These are phyloP conservation scores for Chamaecrista fasciculata DNA, from an alignment of 306 rosid species.

Conservation along the genomic window DNA sequence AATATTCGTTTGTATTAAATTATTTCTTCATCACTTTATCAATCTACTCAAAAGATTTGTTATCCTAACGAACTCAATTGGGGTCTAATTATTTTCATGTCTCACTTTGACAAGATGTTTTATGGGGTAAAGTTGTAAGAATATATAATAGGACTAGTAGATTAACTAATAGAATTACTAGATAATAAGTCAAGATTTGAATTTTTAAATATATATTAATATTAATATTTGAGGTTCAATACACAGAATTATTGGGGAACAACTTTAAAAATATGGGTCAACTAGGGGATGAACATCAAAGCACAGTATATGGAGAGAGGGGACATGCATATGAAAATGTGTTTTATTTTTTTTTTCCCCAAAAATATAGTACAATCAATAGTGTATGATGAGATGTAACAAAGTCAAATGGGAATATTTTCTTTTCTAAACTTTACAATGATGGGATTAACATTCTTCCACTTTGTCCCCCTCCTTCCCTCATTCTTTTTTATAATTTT, in stretches of 20 bases:
- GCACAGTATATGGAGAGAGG: neutral
- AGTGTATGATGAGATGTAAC: constrained; percentile 61
- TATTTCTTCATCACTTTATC: no score
- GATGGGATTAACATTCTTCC: constrained; percentile 96
- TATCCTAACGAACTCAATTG: no score
- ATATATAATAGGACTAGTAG: neutral
- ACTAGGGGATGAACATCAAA: constrained; percentile 22
- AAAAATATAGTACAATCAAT: constrained; percentile 53
- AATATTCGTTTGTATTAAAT: no score
- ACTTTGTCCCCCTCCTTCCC: constrained; percentile 86
- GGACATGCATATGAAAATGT: constrained; percentile 21
- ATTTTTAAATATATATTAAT: no score
- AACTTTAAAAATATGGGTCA: constrained; percentile 21
- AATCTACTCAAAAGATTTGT: no score
- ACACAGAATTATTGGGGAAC: neutral
- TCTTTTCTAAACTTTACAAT: constrained; percentile 67
- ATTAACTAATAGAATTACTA: neutral
- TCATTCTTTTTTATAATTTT: constrained; percentile 26
- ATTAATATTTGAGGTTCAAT: neutral
- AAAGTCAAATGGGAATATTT: constrained; percentile 85
- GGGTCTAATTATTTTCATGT: neutral
- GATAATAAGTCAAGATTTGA: neutral
- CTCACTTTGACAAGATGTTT: neutral
- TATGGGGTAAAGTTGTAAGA: no score
- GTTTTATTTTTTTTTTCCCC: neutral